Evolutionary conservation across 805 yeast genomes (phyloP).

Genomic region (Ogataea siamensis): DNA sequence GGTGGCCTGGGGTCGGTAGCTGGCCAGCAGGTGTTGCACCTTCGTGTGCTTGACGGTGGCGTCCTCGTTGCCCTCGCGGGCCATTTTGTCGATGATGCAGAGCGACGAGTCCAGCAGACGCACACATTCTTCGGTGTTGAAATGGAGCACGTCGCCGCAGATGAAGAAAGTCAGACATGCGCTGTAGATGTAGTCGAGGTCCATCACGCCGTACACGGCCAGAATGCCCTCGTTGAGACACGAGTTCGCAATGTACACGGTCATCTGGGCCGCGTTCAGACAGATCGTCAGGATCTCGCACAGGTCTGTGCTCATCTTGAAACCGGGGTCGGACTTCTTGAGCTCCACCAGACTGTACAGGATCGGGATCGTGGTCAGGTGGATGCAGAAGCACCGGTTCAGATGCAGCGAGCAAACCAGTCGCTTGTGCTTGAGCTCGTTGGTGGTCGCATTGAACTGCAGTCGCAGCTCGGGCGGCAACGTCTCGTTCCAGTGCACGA

Average conservation of each 20-base stretch:
- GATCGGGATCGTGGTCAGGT: conserved; percentile 30
- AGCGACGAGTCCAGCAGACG: conserved; percentile 22
- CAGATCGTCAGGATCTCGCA: conserved; percentile 26
- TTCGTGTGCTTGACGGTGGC: conserved; percentile 22
- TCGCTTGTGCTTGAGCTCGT: conserved; percentile 19
- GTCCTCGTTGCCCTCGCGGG: conserved; percentile 21
- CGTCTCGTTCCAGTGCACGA: conserved; percentile 26
- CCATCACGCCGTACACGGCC: conserved; percentile 32
- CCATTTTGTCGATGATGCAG: conserved; percentile 19
- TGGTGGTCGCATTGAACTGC: conserved; percentile 8
- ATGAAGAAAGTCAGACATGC: conserved; percentile 29
- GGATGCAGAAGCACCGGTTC: conserved; percentile 29
- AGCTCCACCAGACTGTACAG: conserved; percentile 26
- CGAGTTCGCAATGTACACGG: conserved; percentile 17
- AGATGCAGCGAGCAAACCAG: conserved; percentile 27
- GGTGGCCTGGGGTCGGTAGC: conserved; percentile 14
- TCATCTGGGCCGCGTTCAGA: conserved; percentile 29
- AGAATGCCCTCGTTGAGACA: conserved; percentile 23
- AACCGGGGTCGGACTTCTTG: conserved; percentile 8
- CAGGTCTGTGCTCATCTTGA: conserved; percentile 18
- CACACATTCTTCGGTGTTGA: conserved; percentile 17
- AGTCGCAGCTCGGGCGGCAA: conserved; percentile 21
- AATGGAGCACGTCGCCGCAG: conserved; percentile 26
- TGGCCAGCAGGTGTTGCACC: conserved; percentile 18
- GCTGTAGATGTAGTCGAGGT: conserved; percentile 30